phyloP scores from a whole-genome alignment of 2,329 filamentous ascomycete genomes.

The Aureobasidium sp. region DNA sequence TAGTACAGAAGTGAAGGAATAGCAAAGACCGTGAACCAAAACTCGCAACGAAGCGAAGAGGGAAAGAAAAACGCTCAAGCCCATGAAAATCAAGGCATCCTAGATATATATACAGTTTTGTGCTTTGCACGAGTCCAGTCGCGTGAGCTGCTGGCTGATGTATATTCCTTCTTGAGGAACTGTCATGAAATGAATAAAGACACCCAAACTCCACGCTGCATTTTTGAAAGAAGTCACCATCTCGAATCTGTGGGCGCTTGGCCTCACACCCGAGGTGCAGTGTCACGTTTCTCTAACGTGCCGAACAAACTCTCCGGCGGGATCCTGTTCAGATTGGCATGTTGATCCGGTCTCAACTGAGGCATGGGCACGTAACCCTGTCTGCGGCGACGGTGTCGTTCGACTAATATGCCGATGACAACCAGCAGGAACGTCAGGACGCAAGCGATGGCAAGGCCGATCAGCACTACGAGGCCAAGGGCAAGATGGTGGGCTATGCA shows the following conservation, averaged over 20 bases:
- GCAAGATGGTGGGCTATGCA: constrained; percentile 50
- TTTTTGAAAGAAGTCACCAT: constrained; percentile 1
- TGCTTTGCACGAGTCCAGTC: background rate
- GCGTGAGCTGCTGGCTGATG: background rate
- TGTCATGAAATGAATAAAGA: background rate
- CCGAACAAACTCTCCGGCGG: constrained; percentile 39
- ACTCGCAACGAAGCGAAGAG: background rate
- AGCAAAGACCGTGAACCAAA: background rate
- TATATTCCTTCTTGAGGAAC: background rate
- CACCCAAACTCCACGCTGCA: constrained; percentile 12
- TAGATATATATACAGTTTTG: constrained; percentile 4
- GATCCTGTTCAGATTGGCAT: constrained; percentile 41
- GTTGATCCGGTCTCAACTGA: constrained; percentile 38
- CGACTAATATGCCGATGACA: constrained; percentile 63
- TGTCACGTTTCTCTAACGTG: constrained; percentile 16
- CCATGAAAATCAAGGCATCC: background rate
- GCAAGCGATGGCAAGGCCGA: constrained; percentile 69
- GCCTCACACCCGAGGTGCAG: constrained; percentile 16
- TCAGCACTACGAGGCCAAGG: constrained; percentile 70
- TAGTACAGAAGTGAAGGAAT: constrained; percentile 5
- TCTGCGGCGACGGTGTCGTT: constrained; percentile 65
- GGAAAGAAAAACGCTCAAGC: background rate
- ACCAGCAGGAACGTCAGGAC: constrained; percentile 71
- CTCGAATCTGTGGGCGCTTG: background rate
- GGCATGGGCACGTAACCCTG: constrained; percentile 76